These are phyloP conservation scores for Perkinsus olseni DNA, from an alignment of 169 alveolate species.

Conservation along the genomic window DNA sequence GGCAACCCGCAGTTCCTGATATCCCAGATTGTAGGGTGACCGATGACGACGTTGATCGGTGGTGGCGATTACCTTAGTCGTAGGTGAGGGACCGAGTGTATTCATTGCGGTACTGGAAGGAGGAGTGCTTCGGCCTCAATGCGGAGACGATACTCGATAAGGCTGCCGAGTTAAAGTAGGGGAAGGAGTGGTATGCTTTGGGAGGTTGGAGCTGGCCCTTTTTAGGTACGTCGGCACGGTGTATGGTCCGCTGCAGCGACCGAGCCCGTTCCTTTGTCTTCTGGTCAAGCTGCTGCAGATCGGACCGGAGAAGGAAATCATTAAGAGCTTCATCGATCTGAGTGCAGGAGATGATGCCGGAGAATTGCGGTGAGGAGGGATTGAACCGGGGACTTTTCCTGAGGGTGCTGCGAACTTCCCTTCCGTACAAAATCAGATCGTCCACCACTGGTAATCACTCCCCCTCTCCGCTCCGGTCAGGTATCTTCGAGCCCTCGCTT, in stretches of 20 bases:
- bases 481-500: neutral
- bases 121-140: constrained; percentile 68
- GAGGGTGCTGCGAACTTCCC: no score
- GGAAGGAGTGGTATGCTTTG: neutral
- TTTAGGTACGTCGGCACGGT: constrained; percentile 75
- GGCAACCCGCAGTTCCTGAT: neutral
- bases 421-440: no score
- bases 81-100: constrained; percentile 58
- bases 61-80: neutral
- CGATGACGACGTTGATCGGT: neutral
- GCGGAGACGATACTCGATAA: constrained; percentile 74
- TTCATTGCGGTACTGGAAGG: constrained; percentile 68
- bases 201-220: constrained; percentile 17
- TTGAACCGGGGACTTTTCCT: neutral
- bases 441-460: no score
- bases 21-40: neutral
- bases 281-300: constrained; percentile 67
- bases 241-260: constrained; percentile 64
- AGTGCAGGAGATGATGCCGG: neutral
- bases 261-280: constrained; percentile 66
- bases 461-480: neutral
- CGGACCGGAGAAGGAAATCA: constrained; percentile 62
- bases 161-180: constrained; percentile 29
- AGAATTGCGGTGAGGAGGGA: neutral
- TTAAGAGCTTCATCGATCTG: constrained; percentile 11